Percentiles rank a stretch among this genome's conserved stretches.
phyloP scores from a whole-genome alignment of 1,139 yeast genomes.

The Pichia norvegensis region DNA sequence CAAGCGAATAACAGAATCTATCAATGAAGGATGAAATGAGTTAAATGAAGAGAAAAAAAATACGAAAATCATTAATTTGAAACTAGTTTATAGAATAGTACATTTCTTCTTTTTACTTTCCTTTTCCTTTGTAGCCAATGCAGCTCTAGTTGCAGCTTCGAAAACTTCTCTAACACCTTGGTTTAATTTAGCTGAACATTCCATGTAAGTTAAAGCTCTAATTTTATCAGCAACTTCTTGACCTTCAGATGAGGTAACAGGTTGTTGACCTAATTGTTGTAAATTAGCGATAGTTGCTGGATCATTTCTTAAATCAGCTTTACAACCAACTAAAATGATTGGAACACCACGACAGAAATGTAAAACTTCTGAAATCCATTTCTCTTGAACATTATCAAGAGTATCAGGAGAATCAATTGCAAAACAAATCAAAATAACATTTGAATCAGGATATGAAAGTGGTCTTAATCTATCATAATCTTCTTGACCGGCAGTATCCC shows the following conservation, averaged over 20 bases:
- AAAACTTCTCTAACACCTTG: constrained; percentile 88
- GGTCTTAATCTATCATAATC: constrained; percentile 95
- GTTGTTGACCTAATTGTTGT: constrained; percentile 66
- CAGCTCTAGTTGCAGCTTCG: constrained; percentile 88
- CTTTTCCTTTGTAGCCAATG: constrained; percentile 58
- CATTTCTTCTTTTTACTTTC: constrained; percentile 44
- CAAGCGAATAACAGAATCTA: background rate
- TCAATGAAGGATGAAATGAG: background rate
- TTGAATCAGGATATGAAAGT: constrained; percentile 85
- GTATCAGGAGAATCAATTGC: constrained; percentile 90
- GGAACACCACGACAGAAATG: constrained; percentile 96
- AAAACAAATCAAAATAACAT: constrained; percentile 87
- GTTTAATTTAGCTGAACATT: constrained; percentile 90
- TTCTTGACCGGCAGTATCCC: constrained; percentile 99
- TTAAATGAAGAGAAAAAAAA: background rate
- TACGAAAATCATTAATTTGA: background rate
- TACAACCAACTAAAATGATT: constrained; percentile 87
- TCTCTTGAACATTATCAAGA: constrained; percentile 85
- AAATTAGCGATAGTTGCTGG: constrained; percentile 67
- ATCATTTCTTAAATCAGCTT: constrained; percentile 83
- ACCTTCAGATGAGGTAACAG: constrained; percentile 74
- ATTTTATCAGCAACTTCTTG: constrained; percentile 78
- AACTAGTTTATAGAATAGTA: constrained; percentile 6
- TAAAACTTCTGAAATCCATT: constrained; percentile 90
- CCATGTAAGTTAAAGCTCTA: constrained; percentile 80